Evolutionary conservation across 2,329 filamentous ascomycete genomes (phyloP).

Genomic region (Colletotrichum musicola): DNA sequence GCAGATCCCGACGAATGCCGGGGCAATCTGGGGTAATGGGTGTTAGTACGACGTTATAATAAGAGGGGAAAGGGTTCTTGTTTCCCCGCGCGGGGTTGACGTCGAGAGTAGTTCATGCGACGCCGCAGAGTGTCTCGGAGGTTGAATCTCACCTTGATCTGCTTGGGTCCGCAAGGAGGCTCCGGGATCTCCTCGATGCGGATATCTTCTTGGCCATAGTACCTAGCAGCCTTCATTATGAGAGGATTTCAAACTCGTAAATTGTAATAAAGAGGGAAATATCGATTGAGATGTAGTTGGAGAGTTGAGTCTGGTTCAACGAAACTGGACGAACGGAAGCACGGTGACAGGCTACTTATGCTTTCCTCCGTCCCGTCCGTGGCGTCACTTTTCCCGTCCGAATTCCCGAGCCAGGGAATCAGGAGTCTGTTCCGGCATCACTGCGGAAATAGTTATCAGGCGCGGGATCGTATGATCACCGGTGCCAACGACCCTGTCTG

Average conservation of each 20-base stretch:
- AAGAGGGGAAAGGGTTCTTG: neutral
- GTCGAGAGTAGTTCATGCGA: neutral
- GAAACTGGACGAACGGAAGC: slow-evolving; percentile 11
- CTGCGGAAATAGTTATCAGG: slow-evolving; percentile 27
- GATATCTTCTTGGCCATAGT: slow-evolving; percentile 67
- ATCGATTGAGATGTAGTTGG: neutral
- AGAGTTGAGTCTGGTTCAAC: neutral
- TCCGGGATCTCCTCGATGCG: slow-evolving; percentile 64
- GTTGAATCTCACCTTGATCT: slow-evolving; percentile 53
- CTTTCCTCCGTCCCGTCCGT: neutral
- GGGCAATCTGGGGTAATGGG: slow-evolving; percentile 41
- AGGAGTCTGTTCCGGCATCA: neutral
- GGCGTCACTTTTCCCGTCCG: slow-evolving; percentile 25
- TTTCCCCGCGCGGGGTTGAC: slow-evolving; percentile 16
- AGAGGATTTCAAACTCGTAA: neutral
- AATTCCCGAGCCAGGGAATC: neutral
- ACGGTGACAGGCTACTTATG: slow-evolving; percentile 18
- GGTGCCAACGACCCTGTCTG: neutral
- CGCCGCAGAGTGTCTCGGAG: neutral
- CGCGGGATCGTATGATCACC: slow-evolving; percentile 23
- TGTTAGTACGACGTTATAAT: neutral
- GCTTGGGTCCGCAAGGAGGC: slow-evolving; percentile 60
- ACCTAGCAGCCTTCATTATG: slow-evolving; percentile 66
- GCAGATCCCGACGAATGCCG: slow-evolving; percentile 51
- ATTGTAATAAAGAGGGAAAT: neutral